A percentile compares a stretch with the other conserved stretches of the same genome.
Evolutionary conservation across 2,329 filamentous ascomycete species (phyloP).

Genomic region (Amphichorda felina): DNA sequence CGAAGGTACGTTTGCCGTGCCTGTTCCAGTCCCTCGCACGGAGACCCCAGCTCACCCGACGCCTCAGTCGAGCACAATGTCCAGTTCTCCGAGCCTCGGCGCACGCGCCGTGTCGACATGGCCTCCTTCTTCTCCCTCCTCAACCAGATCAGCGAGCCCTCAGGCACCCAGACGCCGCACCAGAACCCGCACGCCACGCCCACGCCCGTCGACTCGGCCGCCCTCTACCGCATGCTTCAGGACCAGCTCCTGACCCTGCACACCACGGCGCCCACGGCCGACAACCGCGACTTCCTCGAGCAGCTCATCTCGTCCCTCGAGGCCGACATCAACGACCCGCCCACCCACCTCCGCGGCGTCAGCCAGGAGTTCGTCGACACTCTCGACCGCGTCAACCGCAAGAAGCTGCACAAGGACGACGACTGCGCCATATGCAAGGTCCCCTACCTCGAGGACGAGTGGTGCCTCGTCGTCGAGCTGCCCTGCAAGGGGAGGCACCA

Average conservation of each 20-base stretch:
- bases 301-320: slow-evolving; percentile 35
- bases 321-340: slow-evolving; percentile 38
- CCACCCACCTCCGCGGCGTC: slow-evolving; percentile 39
- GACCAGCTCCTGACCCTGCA: slow-evolving; percentile 44
- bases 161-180: slow-evolving; percentile 20
- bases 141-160: slow-evolving; percentile 31
- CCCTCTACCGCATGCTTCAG: slow-evolving; percentile 45
- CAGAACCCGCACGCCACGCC: slow-evolving; percentile 44
- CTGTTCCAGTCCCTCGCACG: neutral
- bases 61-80: slow-evolving; percentile 52
- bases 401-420: slow-evolving; percentile 35
- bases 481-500: slow-evolving; percentile 46
- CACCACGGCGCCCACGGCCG: slow-evolving; percentile 31
- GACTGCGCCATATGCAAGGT: slow-evolving; percentile 53
- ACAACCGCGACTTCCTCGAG: slow-evolving; percentile 37
- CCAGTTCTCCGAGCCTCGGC: slow-evolving; percentile 25
- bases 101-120: slow-evolving; percentile 49
- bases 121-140: slow-evolving; percentile 48
- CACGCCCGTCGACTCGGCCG: slow-evolving; percentile 45
- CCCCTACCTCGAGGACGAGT: slow-evolving; percentile 47
- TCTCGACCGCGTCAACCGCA: slow-evolving; percentile 45
- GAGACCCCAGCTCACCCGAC: neutral
- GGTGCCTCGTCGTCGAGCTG: slow-evolving; percentile 51
- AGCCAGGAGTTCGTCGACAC: slow-evolving; percentile 46
- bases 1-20: slow-evolving; percentile 29